A percentile compares a stretch with the other conserved stretches of the same genome.
phyloP scores from a whole-genome alignment of 1,284 basidiomycete genomes.

The Sanghuangporus baumii region DNA sequence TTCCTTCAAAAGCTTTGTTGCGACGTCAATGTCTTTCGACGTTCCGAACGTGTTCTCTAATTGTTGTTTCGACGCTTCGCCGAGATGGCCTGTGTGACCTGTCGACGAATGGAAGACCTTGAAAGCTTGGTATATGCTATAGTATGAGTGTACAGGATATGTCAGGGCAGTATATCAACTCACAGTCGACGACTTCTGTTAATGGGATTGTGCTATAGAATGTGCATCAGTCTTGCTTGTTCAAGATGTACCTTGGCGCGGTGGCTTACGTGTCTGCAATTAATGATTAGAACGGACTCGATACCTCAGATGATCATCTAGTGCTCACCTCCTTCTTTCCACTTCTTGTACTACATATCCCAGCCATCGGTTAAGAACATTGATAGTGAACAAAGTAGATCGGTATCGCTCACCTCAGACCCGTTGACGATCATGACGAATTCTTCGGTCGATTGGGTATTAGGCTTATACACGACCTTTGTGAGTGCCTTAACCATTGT shows the following conservation, averaged over 20 bases:
- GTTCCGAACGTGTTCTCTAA: constrained; percentile 67
- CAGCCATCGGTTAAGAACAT: constrained; percentile 18
- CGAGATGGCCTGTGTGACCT: constrained; percentile 67
- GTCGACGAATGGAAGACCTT: constrained; percentile 52
- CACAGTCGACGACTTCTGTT: constrained; percentile 70
- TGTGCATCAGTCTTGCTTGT: constrained; percentile 17
- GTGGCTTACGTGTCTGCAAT: constrained; percentile 58
- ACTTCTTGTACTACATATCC: constrained; percentile 59
- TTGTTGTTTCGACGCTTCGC: constrained; percentile 69
- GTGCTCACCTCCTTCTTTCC: constrained; percentile 66
- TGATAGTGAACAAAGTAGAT: constrained; percentile 12
- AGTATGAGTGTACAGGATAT: constrained; percentile 3
- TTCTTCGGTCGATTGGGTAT: constrained; percentile 62
- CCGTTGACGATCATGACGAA: constrained; percentile 65
- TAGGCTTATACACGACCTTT: constrained; percentile 75
- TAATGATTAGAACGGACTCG: constrained; percentile 23
- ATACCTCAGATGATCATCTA: constrained; percentile 19
- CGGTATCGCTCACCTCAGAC: constrained; percentile 44
- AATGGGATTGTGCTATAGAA: constrained; percentile 55
- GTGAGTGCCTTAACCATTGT: constrained; percentile 49
- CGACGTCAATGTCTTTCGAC: constrained; percentile 57
- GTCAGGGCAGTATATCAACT: constrained; percentile 25
- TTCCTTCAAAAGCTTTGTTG: constrained; percentile 51
- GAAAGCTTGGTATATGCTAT: constrained; percentile 33
- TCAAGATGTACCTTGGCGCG: background rate